phyloP scores from a whole-genome alignment of 805 yeast genomes.

The Brettanomyces sp. region DNA sequence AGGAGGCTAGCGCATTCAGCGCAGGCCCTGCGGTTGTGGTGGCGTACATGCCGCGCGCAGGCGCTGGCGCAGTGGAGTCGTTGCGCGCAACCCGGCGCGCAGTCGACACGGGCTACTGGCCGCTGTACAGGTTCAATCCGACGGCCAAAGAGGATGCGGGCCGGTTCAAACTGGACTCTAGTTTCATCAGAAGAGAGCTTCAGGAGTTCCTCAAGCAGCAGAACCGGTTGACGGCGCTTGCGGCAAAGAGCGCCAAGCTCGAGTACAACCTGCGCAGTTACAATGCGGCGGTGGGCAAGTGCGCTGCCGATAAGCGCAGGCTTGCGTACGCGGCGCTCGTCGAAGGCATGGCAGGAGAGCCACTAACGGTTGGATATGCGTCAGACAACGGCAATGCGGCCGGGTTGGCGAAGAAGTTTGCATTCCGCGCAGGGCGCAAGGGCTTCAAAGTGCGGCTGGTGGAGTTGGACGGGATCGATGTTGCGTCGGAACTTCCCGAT shows the following conservation, averaged over 20 bases:
- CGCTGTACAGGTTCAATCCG: constrained; percentile 83
- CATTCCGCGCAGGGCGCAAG: constrained; percentile 69
- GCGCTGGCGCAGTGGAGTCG: constrained; percentile 53
- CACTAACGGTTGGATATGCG: constrained; percentile 76
- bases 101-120: constrained; percentile 95
- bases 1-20: constrained; percentile 75
- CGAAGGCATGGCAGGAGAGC: constrained; percentile 89
- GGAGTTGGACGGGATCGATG: constrained; percentile 62
- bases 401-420: constrained; percentile 67
- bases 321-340: constrained; percentile 68
- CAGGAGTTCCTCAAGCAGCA: constrained; percentile 81
- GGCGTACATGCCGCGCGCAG: constrained; percentile 77
- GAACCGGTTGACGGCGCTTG: constrained; percentile 72
- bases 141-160: constrained; percentile 30
- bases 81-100: constrained; percentile 82
- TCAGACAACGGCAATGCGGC: constrained; percentile 91
- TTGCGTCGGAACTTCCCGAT: constrained; percentile 57
- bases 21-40: constrained; percentile 87
- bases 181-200: constrained; percentile 66
- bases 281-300: constrained; percentile 50
- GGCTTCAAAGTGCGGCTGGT: constrained; percentile 60
- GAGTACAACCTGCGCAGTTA: constrained; percentile 70
- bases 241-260: constrained; percentile 61
- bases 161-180: constrained; percentile 76
- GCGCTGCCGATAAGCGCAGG: constrained; percentile 46